A percentile compares a stretch with the other conserved stretches of the same genome.
These are phyloP conservation scores for Nitzschia putrida DNA, from an alignment of 108 stramenopile genomes.

Conservation along the genomic window DNA sequence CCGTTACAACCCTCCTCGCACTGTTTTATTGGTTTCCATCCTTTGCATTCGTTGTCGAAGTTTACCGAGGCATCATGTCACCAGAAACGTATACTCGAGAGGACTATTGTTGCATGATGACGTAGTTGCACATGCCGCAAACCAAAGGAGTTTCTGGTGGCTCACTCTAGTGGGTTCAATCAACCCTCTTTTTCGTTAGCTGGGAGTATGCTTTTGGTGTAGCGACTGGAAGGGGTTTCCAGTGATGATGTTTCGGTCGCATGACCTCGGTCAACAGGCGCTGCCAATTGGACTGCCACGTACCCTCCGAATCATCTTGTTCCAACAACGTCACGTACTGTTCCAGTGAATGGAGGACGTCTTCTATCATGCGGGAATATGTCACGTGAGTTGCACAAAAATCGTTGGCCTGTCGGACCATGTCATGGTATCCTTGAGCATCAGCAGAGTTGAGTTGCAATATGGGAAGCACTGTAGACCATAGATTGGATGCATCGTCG, in stretches of 20 bases:
- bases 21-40: conserved; percentile 11
- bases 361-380: background rate
- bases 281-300: background rate
- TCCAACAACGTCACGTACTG: conserved; percentile 5
- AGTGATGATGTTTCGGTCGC: conserved; percentile 9
- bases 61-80: conserved; percentile 27
- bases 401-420: background rate
- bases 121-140: too few species aligned
- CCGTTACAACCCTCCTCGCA: background rate
- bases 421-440: background rate
- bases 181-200: background rate
- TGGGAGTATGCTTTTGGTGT: background rate
- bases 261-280: background rate
- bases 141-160: too few species aligned
- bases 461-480: background rate
- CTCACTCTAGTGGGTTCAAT: too few species aligned
- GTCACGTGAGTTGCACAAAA: background rate
- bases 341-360: background rate
- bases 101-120: conserved; percentile 8
- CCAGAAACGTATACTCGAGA: conserved; percentile 22
- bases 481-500: conserved; percentile 4
- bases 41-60: conserved; percentile 13
- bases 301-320: background rate
- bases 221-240: background rate
- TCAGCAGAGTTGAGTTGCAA: background rate